Percentiles rank a stretch among this genome's conserved stretches.
Conservation (phyloP, 192 early-diverging fungal species). For the Linnemannia schmuckeri region DNA sequence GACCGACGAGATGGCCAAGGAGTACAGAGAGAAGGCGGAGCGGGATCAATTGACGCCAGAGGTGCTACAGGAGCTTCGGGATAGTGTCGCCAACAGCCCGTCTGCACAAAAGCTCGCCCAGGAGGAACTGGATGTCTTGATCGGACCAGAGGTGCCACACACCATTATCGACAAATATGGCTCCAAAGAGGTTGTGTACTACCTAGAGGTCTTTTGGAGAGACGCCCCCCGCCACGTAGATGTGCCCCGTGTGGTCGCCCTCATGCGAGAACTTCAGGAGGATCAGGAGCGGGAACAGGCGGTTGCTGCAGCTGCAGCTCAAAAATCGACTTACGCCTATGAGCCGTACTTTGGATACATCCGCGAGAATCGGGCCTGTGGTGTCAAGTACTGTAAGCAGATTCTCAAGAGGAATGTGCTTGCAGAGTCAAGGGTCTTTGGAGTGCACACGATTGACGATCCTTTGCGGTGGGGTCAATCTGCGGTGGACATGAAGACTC, state of each 20-base stretch:
- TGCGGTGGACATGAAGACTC: background rate
- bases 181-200: background rate
- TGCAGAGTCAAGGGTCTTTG: constrained; percentile 8
- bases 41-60: background rate
- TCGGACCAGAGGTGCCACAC: background rate
- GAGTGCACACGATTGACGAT: constrained; percentile 19
- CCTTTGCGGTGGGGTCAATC: constrained; percentile 11
- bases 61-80: background rate
- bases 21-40: constrained; percentile 15
- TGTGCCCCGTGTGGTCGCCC: background rate
- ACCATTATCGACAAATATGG: background rate
- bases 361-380: constrained; percentile 7
- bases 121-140: background rate
- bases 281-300: too few relatives aligned
- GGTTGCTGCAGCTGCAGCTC: too few relatives aligned
- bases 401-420: constrained; percentile 16
- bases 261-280: background rate
- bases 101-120: background rate
- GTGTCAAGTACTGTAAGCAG: background rate
- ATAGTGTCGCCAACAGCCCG: background rate
- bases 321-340: background rate
- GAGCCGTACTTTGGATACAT: constrained; percentile 14
- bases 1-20: constrained; percentile 15
- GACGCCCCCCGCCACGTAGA: background rate
- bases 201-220: background rate